Conservation (phyloP, 495 filamentous ascomycete genomes). For the Neurospora sp. region DNA sequence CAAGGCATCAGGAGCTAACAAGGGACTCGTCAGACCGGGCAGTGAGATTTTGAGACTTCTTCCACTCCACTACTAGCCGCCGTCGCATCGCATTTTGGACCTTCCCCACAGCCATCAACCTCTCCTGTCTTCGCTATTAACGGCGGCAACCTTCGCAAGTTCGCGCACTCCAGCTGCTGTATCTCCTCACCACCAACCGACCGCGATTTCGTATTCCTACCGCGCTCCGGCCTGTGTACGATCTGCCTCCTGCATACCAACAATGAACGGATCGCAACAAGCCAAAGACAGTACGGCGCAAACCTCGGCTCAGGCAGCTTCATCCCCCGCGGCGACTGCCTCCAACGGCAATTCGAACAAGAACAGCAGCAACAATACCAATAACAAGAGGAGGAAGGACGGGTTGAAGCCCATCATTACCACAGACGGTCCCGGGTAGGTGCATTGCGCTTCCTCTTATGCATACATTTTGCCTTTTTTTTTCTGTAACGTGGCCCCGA, state of each 20-base stretch:
- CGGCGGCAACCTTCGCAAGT: neutral
- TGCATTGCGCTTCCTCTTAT: constrained; percentile 16
- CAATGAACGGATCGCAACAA: constrained; percentile 26
- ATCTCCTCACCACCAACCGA: neutral
- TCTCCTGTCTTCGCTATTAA: neutral
- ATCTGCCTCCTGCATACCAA: constrained; percentile 1
- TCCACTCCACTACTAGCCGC: neutral
- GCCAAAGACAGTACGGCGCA: constrained; percentile 17
- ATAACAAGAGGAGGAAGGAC: constrained; percentile 84
- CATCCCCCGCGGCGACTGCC: constrained; percentile 14
- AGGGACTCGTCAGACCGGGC: neutral
- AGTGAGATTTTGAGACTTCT: neutral
- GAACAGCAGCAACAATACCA: constrained; percentile 38
- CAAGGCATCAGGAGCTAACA: neutral
- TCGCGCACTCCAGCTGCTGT: neutral
- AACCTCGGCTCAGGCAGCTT: constrained; percentile 13
- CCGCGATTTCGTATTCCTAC: neutral
- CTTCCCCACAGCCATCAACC: neutral
- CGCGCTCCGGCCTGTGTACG: neutral
- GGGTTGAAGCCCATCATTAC: constrained; percentile 87
- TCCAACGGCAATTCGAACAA: constrained; percentile 26
- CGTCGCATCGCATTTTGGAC: neutral
- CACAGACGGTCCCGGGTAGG: constrained; percentile 51
- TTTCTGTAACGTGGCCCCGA: constrained; percentile 9
- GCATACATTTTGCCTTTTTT: constrained; percentile 4